A percentile compares a stretch with the other conserved stretches of the same genome.
These are phyloP conservation scores for Trametes villosa DNA, from an alignment of 768 basidiomycete species.

Conservation along the genomic window DNA sequence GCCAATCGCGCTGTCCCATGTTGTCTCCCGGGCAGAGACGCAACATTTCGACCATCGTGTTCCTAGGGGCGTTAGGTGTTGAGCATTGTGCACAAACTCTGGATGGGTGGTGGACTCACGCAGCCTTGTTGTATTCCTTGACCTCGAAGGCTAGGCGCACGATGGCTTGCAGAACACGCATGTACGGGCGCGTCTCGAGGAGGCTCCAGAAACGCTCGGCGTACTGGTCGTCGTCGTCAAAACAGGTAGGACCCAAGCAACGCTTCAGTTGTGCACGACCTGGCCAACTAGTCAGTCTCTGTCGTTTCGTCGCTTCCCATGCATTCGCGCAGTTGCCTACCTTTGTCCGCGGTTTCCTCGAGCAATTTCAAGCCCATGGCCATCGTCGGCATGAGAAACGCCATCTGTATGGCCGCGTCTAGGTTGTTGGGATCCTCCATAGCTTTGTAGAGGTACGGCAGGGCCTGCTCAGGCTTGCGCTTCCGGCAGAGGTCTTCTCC, in stretches of 20 bases:
- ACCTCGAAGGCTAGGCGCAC: slow-evolving; percentile 41
- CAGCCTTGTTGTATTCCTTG: slow-evolving; percentile 38
- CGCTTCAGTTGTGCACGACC: slow-evolving; percentile 36
- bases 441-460: slow-evolving; percentile 45
- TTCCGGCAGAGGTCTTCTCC: slow-evolving; percentile 41
- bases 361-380: slow-evolving; percentile 34
- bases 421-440: slow-evolving; percentile 46
- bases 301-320: not conserved
- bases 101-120: slow-evolving; percentile 31
- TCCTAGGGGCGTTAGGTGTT: slow-evolving; percentile 27
- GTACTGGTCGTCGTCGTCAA: slow-evolving; percentile 41
- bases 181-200: slow-evolving; percentile 48
- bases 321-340: slow-evolving; percentile 11
- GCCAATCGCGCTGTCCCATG: slow-evolving; percentile 41
- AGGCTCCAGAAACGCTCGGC: slow-evolving; percentile 45
- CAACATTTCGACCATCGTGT: slow-evolving; percentile 46
- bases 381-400: slow-evolving; percentile 39
- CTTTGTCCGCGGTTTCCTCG: slow-evolving; percentile 32
- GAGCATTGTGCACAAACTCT: not conserved
- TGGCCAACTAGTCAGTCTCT: slow-evolving; percentile 20
- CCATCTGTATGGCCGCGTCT: slow-evolving; percentile 43
- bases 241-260: slow-evolving; percentile 39
- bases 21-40: slow-evolving; percentile 50
- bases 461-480: slow-evolving; percentile 39
- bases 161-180: slow-evolving; percentile 47